Base-by-base conservation (phyloP, 179 eudicot species). In the Camellia oleifera region DNA sequence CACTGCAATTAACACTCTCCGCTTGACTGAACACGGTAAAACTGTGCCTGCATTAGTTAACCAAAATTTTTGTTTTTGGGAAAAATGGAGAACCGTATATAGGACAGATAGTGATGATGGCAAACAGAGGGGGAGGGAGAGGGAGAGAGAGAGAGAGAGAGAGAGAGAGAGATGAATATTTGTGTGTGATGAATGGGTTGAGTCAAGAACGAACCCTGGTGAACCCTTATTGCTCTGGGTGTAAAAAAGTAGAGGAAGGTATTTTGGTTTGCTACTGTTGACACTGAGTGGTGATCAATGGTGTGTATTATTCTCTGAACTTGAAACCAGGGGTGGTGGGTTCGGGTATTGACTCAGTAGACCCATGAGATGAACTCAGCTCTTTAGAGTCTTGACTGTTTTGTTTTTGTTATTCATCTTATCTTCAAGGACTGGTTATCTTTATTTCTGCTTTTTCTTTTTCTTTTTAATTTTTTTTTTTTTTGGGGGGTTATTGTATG, bases 141-240 rank as follows among this genome's bases (percentile, higher is more conserved):
- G 60, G n/a, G 14, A n/a, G 48, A 8, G 5, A 10, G 9, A 40
- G 69, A 78, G 60, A 10, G 14, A 20, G 48, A 8, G 6, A 5
- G 9, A 46, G 15, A 26, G 68, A 18, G 23, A 23, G 64, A 6
- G 40, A 75, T 58, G 66, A 68, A 10, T 57, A 45, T 50, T 42
- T 50, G 79, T 32, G 32, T 26, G 40, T 32, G 40, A 32, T 32
- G 40, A 32, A 23, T 54, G 77, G 76, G 85, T 77, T 77, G 91
- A 92, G 94, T 93, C 96, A 92, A 93, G 93, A 91, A 89, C 91
- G 97, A 92, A 92, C 94, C 94, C 71, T 53, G 81, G 73, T 64
- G 32, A 78, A 57, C 57, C 81, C 84, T 76, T 76, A 61, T 32
- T 32, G 40, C 40, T 32, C 46, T 48, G 60, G 5, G 58, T 17